These are phyloP conservation scores for Diphasiastrum complanatum DNA, from an alignment of 83 land plant species.

Conservation along the genomic window DNA sequence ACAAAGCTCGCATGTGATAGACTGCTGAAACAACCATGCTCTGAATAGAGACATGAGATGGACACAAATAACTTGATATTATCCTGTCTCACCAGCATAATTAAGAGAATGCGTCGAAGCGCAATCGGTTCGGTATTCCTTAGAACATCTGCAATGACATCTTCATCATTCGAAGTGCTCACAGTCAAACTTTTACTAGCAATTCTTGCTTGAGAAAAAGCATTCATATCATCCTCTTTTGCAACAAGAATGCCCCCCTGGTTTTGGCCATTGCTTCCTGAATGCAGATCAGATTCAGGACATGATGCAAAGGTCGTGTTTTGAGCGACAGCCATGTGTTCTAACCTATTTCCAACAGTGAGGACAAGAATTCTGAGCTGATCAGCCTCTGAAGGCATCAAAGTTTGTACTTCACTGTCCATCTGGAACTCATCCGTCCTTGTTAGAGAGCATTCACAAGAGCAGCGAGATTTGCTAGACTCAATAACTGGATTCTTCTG, in stretches of 20 bases:
- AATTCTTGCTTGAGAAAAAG: no score
- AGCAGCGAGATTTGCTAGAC: neutral
- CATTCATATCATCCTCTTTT: no score
- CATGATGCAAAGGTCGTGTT: neutral
- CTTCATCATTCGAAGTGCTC: no score
- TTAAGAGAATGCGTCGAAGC: conserved; percentile 43
- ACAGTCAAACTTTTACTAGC: no score
- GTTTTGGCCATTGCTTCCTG: no score
- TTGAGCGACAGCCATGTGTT: neutral
- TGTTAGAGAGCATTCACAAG: no score
- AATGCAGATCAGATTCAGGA: neutral
- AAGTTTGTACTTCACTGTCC: neutral
- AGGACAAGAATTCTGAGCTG: conserved; percentile 4
- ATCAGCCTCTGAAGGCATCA: conserved; percentile 1
- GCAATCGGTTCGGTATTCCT: conserved; percentile 38
- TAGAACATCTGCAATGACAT: conserved; percentile 48
- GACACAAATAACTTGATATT: no score
- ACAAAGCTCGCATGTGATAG: no score
- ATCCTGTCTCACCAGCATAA: conserved; percentile 85
- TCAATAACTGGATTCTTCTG: neutral
- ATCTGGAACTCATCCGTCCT: no score
- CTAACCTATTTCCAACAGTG: neutral
- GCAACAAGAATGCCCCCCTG: no score
- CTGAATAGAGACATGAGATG: no score
- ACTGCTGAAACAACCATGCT: no score